Percentiles rank a stretch among this genome's conserved stretches.
These are phyloP conservation scores for Linaria vulgaris DNA, from an alignment of 257 asterid genomes.

Conservation along the genomic window DNA sequence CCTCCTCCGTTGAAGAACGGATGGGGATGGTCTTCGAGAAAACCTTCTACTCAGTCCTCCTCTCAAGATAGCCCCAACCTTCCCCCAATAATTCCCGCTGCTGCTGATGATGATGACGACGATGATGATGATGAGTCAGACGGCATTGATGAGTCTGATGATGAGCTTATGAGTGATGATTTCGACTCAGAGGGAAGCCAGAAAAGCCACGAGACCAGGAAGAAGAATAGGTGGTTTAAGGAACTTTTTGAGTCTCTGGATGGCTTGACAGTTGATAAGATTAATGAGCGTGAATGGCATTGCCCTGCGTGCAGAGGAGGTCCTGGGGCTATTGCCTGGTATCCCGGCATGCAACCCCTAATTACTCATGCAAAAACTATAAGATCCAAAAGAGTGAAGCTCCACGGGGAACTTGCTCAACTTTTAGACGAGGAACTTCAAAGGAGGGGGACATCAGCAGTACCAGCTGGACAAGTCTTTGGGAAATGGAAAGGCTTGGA, in stretches of 20 bases:
- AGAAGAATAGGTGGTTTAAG: constrained; percentile 53
- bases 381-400: constrained; percentile 52
- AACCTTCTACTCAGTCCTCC: constrained; percentile 25
- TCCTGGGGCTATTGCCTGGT: constrained; percentile 72
- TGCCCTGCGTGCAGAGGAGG: constrained; percentile 72
- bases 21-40: constrained; percentile 49
- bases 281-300: constrained; percentile 64
- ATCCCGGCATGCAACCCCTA: constrained; percentile 51
- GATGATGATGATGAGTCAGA: constrained; percentile 46
- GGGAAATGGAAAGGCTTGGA: constrained; percentile 47
- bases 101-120: constrained; percentile 25
- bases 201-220: constrained; percentile 46
- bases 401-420: constrained; percentile 54
- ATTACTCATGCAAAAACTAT: constrained; percentile 51
- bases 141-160: constrained; percentile 40
- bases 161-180: constrained; percentile 49
- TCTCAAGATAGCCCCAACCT: too few relatives aligned
- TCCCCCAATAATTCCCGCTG: constrained; percentile 20
- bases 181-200: constrained; percentile 52
- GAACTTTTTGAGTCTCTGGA: constrained; percentile 45
- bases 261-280: constrained; percentile 40
- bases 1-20: too few relatives aligned
- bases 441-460: constrained; percentile 48
- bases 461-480: constrained; percentile 47
- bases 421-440: constrained; percentile 50